These are phyloP conservation scores for Globisporangium acanthophoron DNA, from an alignment of 352 stramenopile genomes.

Conservation along the genomic window DNA sequence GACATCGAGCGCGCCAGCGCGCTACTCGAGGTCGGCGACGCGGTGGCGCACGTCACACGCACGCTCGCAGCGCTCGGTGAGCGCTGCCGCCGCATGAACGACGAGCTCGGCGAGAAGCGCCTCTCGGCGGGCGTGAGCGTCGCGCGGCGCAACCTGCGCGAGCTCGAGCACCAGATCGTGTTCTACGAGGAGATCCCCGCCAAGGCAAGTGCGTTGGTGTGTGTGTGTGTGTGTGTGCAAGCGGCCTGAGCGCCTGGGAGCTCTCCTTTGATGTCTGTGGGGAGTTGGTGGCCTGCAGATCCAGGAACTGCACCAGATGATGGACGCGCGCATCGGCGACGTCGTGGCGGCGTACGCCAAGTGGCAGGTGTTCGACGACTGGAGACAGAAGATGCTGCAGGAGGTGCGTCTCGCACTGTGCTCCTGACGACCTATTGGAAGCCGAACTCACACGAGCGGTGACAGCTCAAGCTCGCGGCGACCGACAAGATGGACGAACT, in stretches of 20 bases:
- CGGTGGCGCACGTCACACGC: slow-evolving; percentile 52
- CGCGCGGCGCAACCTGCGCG: slow-evolving; percentile 70
- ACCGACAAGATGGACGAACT: slow-evolving; percentile 71
- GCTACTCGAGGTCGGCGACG: slow-evolving; percentile 65
- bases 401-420: slow-evolving; percentile 30
- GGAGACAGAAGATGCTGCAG: slow-evolving; percentile 75
- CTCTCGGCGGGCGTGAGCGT: slow-evolving; percentile 75
- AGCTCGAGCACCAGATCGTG: slow-evolving; percentile 75
- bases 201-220: slow-evolving; percentile 25
- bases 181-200: slow-evolving; percentile 75
- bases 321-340: slow-evolving; percentile 44
- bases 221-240: not conserved
- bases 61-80: slow-evolving; percentile 51
- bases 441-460: not conserved
- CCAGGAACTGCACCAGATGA: slow-evolving; percentile 34
- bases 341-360: slow-evolving; percentile 62
- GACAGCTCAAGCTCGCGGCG: slow-evolving; percentile 44
- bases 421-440: not conserved
- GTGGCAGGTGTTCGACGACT: slow-evolving; percentile 74
- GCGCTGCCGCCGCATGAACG: slow-evolving; percentile 76
- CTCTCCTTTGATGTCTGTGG: not conserved
- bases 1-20: slow-evolving; percentile 77
- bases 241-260: not conserved
- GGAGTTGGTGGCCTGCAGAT: slow-evolving; percentile 12
- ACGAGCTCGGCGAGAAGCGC: slow-evolving; percentile 80